Evolutionary conservation across 768 basidiomycete genomes (phyloP).

Genomic region (Collybia mongolica): DNA sequence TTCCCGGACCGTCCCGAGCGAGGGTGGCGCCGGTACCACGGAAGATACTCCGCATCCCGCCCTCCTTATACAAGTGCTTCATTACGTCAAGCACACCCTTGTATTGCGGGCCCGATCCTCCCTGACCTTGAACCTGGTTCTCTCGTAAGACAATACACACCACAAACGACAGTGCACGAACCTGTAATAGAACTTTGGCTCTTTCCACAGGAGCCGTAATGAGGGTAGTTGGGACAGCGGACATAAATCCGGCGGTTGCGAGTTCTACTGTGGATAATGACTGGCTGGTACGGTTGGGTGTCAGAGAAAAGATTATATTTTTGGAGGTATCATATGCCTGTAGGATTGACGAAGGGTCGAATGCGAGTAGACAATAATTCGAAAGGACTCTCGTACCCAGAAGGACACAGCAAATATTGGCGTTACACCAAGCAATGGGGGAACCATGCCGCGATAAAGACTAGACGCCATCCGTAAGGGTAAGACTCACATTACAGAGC

Average conservation of each 20-base stretch:
- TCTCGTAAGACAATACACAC: conserved; percentile 7
- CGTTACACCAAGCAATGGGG: conserved; percentile 91
- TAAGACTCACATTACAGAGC: not conserved
- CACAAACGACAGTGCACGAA: conserved; percentile 24
- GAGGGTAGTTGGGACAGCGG: conserved; percentile 88
- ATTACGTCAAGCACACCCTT: conserved; percentile 92
- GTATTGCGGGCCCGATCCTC: conserved; percentile 67
- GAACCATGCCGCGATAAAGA: conserved; percentile 90
- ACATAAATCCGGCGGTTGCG: conserved; percentile 91
- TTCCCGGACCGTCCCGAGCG: conserved; percentile 93
- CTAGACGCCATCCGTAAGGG: conserved; percentile 32
- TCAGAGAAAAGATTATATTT: conserved; percentile 71
- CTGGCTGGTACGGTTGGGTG: conserved; percentile 72
- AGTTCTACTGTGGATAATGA: conserved; percentile 74
- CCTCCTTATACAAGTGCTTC: conserved; percentile 88
- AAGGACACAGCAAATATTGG: conserved; percentile 98
- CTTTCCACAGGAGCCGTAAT: conserved; percentile 96
- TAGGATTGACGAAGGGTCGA: not conserved
- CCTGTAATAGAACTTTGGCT: conserved; percentile 94
- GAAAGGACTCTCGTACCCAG: conserved; percentile 62
- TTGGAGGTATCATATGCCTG: conserved; percentile 95
- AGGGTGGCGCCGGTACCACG: conserved; percentile 93
- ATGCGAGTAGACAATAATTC: conserved; percentile 4
- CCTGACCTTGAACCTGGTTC: conserved; percentile 85
- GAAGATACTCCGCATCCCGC: conserved; percentile 88